Conservation (phyloP, 2,329 filamentous ascomycete genomes). For the Diplodia mutila region DNA sequence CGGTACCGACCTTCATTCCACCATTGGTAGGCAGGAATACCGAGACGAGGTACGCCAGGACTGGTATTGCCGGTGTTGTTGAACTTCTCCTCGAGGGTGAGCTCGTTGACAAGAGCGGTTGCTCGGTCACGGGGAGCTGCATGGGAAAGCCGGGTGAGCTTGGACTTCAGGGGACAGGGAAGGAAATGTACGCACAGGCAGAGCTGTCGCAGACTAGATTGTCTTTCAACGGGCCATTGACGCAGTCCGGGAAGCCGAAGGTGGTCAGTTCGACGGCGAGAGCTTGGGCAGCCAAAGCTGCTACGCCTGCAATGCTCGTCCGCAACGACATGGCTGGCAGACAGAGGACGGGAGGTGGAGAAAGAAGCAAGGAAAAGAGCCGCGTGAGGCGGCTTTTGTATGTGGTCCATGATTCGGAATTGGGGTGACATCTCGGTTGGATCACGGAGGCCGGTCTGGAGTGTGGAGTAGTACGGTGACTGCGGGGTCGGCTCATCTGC, state of each 20-base stretch:
- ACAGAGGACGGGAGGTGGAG: conserved; percentile 44
- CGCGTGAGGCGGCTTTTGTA: conserved; percentile 6
- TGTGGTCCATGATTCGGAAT: not conserved
- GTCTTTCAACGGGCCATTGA: conserved; percentile 54
- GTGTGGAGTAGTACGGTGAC: not conserved
- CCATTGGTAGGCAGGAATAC: conserved; percentile 62
- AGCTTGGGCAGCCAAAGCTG: conserved; percentile 9
- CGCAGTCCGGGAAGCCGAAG: conserved; percentile 55
- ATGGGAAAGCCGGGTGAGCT: not conserved
- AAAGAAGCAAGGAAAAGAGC: conserved; percentile 40
- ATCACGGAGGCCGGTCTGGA: not conserved
- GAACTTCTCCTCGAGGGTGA: conserved; percentile 60
- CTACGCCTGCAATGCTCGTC: conserved; percentile 5
- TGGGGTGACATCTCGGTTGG: not conserved
- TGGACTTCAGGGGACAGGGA: not conserved
- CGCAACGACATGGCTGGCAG: not conserved
- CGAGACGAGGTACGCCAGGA: conserved; percentile 59
- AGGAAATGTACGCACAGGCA: conserved; percentile 33
- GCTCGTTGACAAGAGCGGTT: conserved; percentile 54
- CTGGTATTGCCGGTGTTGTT: conserved; percentile 49
- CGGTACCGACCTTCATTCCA: conserved; percentile 55
- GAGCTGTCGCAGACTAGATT: conserved; percentile 57
- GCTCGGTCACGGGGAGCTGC: conserved; percentile 45
- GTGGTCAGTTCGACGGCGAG: not conserved
- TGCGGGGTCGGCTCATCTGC: conserved; percentile 20